Evolutionary conservation across 768 basidiomycete species (phyloP), one percentile per base, ranked within the genome.

Genomic region (Tulasnella sp.): DNA sequence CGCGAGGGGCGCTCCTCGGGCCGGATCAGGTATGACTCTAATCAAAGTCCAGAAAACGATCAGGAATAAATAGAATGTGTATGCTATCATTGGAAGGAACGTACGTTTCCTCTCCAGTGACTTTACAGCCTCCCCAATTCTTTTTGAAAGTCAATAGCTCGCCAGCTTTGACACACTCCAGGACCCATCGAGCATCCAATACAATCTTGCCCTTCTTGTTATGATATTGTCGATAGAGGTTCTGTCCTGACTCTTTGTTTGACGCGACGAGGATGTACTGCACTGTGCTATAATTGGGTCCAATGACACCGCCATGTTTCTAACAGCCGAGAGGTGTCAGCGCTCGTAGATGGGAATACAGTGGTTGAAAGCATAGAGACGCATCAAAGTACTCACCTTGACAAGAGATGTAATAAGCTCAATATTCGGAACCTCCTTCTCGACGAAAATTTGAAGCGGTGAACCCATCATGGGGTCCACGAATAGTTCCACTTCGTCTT

Each of bases 251-350:
- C 45, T 76, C 71, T 58, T 80, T 83, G 58, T 78, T 73, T 3
- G 87, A 81, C 58, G 88, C 81, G 52, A 90, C 87, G 53, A 90
- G 72, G 47, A 90, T 82, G 61, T 87, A 87, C 1, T 76, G 69
- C 4, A 85, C 83, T 19, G 78, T 78, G 56, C 83, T 87, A 62
- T 89, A 89, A 8, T 79, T 77, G 33, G 77, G 76, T 24, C 79
- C 77, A 41, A 86, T 73, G 5, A 70, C 69, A 13, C 87, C 87
- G 24, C 86, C 86, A 61, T 87, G 73, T 70, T 77, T 80, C 87
- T 89, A 65, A 19, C 58, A 51, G 49, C 12, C 34, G 19, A 35
- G 19, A 12, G 34, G 34, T 35, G 19, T 12, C 34, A 19, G 19
- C 12, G 19, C 29, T 53, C 24, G 24, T 31, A 25, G 34, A 16